Percentiles rank a stretch among this genome's conserved stretches.
phyloP scores from a whole-genome alignment of 1,284 basidiomycete genomes.

The Sanghuangporus weigelae region DNA sequence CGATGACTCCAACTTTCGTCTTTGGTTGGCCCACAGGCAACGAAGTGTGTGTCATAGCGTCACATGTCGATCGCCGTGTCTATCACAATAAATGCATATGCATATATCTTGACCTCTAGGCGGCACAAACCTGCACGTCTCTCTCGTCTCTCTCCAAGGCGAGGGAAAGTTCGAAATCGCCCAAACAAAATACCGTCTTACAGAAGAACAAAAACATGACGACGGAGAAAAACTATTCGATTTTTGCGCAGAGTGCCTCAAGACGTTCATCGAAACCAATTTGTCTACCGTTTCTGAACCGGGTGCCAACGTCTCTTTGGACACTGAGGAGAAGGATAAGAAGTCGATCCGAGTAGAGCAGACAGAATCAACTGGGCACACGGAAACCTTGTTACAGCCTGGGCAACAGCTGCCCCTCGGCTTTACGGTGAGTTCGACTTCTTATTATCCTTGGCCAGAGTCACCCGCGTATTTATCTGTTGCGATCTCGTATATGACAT shows the following conservation, averaged over 20 bases:
- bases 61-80: background rate
- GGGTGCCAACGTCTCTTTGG: background rate
- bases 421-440: constrained; percentile 70
- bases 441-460: constrained; percentile 27
- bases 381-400: constrained; percentile 49
- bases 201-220: constrained; percentile 98
- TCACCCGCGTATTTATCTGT: constrained; percentile 15
- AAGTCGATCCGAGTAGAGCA: background rate
- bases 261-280: constrained; percentile 84
- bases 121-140: constrained; percentile 96
- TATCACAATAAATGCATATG: background rate
- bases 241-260: constrained; percentile 94
- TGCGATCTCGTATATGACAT: background rate
- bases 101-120: constrained; percentile 34
- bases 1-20: constrained; percentile 95
- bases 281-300: constrained; percentile 36
- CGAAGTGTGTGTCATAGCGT: constrained; percentile 60
- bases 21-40: constrained; percentile 94
- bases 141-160: constrained; percentile 89
- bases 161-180: constrained; percentile 96
- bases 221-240: constrained; percentile 94
- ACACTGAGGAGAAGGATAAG: background rate
- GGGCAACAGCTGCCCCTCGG: constrained; percentile 82
- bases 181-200: constrained; percentile 94
- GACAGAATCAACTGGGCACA: background rate